Base-by-base conservation (phyloP, 2,329 filamentous ascomycete species). In the Aspergillus fumigatiaffinis region DNA sequence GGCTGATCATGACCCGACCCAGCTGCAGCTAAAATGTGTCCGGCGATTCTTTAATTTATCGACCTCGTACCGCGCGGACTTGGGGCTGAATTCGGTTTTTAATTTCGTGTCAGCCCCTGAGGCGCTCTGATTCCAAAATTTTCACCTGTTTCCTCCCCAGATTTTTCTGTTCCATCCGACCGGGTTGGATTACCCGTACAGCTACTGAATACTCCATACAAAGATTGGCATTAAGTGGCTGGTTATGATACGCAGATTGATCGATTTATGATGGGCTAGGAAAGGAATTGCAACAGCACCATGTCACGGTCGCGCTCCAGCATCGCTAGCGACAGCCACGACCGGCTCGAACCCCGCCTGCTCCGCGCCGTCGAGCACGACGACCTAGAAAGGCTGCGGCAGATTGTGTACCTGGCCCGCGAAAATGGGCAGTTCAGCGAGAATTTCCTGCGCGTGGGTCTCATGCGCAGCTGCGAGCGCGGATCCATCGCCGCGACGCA, bases 321-420 rank as follows among this genome's bases (percentile, higher is more conserved):
- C 59, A 62, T 73, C 41, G 67, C 64, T 12, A 74, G 72, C 61
- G 71, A 74, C 42, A 65, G 64, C 57, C 65, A 73, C 52, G 73
- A 74, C 41, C 71, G 76, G 14, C 69, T 77, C 46, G 76, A 78
- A 53, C 76, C 76, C 5, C 72, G 70, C 21, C 69, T 78, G n/a
- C 67, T 77, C 6, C 71, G 73, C 55, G 74, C 75, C 7, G 74
- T 69, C 3, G 74, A 75, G 53, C 66, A 69, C 52, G 71, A 78
- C 59, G 68, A 75, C 28, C 56, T 73, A 25, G 62, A 70, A 20
- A 62, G 69, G 17, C 66, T 77, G 20, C 62, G 61, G 29, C 64
- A 68, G 10, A 66, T 73, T 4, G 62, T 76, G 48, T 57, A 68
- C 5, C 60, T 69, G 4, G 73, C 75, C 6, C 70, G 64, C 48